Conservation (phyloP, 1,139 yeast genomes). For the Lodderomyces jiufengensis region DNA sequence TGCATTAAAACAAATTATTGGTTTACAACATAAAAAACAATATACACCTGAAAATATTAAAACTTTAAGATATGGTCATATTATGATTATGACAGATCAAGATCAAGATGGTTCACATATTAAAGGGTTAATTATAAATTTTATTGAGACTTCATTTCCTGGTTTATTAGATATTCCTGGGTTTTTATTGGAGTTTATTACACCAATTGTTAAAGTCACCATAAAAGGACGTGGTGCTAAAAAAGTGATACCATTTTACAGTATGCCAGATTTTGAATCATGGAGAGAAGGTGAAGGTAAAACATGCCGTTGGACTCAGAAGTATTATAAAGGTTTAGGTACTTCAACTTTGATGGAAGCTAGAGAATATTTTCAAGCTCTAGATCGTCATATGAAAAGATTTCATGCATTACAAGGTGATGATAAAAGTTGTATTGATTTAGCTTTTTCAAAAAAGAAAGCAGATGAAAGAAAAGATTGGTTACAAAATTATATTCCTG, state of each 20-base stretch:
- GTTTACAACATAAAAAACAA: constrained; percentile 86
- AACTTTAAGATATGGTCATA: constrained; percentile 87
- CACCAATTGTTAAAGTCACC: constrained; percentile 93
- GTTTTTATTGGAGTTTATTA: constrained; percentile 86
- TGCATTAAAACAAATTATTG: constrained; percentile 93
- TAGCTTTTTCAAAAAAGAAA: constrained; percentile 91
- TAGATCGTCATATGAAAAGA: constrained; percentile 81
- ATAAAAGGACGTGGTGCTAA: constrained; percentile 48
- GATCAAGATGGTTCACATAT: constrained; percentile 99
- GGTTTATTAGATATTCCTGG: constrained; percentile 91
- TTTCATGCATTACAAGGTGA: constrained; percentile 81
- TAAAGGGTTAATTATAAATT: constrained; percentile 92
- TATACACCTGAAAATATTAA: constrained; percentile 62
- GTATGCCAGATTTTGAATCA: constrained; percentile 91
- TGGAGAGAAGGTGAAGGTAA: constrained; percentile 89
- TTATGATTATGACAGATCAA: constrained; percentile 99
- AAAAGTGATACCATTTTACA: constrained; percentile 71
- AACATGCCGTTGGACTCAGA: constrained; percentile 80
- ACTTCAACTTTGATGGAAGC: constrained; percentile 82
- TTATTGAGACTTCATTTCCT: constrained; percentile 90
- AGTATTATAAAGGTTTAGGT: constrained; percentile 98
- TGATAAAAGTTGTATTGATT: constrained; percentile 78
- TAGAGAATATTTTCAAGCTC: constrained; percentile 81
- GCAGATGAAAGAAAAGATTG: constrained; percentile 98
- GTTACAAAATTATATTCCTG: constrained; percentile 86